A percentile compares a stretch with the other conserved stretches of the same genome.
Evolutionary conservation across 2,329 filamentous ascomycete species (phyloP).

Genomic region (Setomelanomma holmii): DNA sequence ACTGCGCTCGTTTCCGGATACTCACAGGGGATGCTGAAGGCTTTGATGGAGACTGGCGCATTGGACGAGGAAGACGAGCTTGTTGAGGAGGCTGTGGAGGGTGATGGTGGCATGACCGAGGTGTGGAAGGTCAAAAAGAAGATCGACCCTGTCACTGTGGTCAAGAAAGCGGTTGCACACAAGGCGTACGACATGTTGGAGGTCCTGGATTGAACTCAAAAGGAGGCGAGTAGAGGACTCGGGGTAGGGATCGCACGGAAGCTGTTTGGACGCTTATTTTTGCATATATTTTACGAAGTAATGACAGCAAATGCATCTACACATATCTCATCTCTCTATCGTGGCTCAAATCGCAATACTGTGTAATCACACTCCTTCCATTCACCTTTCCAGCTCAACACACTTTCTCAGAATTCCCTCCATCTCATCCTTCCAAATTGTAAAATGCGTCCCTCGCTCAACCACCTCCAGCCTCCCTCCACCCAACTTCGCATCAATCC

Average conservation of each 20-base stretch:
- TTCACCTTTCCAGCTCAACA: too few species aligned
- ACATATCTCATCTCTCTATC: too few species aligned
- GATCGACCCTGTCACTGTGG: constrained; percentile 53
- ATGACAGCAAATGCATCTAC: too few species aligned
- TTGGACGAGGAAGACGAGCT: constrained; percentile 54
- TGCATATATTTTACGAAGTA: too few species aligned
- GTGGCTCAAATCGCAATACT: too few species aligned
- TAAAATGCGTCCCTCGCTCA: constrained; percentile 28
- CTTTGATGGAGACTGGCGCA: constrained; percentile 60
- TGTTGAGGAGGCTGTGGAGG: constrained; percentile 44
- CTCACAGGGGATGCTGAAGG: constrained; percentile 65
- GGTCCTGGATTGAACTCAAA: constrained; percentile 58
- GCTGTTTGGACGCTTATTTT: too few species aligned
- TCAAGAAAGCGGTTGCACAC: constrained; percentile 62
- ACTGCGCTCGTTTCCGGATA: constrained; percentile 63
- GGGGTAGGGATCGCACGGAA: not conserved
- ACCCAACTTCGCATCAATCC: constrained; percentile 26
- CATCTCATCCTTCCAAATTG: constrained; percentile 24
- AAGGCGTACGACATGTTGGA: constrained; percentile 63
- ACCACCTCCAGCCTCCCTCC: constrained; percentile 25
- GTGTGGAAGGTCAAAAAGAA: constrained; percentile 44
- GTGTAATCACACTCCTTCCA: too few species aligned
- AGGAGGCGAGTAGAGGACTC: not conserved
- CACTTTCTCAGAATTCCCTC: not conserved
- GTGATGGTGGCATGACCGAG: constrained; percentile 28